These are phyloP conservation scores for Penicillium sp. DNA, from an alignment of 2,329 filamentous ascomycete species.

Conservation along the genomic window DNA sequence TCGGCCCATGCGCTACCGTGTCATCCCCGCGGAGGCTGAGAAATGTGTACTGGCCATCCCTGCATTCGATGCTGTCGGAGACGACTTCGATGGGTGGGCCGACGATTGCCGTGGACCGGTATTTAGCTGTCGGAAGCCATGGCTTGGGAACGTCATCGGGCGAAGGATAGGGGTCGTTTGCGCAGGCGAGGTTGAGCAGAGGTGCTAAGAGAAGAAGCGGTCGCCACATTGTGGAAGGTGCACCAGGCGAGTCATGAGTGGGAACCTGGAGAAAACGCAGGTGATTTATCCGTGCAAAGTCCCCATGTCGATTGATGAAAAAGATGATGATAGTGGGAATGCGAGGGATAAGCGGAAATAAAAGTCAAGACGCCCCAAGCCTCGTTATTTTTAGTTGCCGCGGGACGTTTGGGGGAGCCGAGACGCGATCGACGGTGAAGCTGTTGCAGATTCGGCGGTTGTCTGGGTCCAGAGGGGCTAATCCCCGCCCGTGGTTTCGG, in stretches of 20 bases:
- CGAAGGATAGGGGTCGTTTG: conserved; percentile 22
- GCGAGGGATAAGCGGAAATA: background rate
- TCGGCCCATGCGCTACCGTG: conserved; percentile 44
- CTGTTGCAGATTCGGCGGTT: background rate
- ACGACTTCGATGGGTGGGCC: conserved; percentile 35
- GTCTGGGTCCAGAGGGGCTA: background rate
- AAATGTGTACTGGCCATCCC: conserved; percentile 45
- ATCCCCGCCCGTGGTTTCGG: background rate
- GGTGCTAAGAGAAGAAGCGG: conserved; percentile 6
- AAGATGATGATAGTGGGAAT: background rate
- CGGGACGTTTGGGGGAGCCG: background rate
- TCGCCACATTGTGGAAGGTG: conserved; percentile 1
- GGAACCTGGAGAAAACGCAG: background rate
- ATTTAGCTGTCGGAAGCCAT: conserved; percentile 32
- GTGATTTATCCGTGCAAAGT: background rate
- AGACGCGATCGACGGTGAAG: background rate
- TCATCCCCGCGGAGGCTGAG: conserved; percentile 44
- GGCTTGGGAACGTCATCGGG: conserved; percentile 22
- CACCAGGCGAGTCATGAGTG: conserved; percentile 2
- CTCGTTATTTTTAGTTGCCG: background rate
- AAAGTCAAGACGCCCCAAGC: background rate
- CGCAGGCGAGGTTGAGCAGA: conserved; percentile 11
- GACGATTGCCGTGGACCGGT: conserved; percentile 28
- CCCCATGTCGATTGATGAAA: background rate
- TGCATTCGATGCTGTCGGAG: conserved; percentile 38